phyloP scores from a whole-genome alignment of 108 stramenopile species.

The Nitzschia palea region DNA sequence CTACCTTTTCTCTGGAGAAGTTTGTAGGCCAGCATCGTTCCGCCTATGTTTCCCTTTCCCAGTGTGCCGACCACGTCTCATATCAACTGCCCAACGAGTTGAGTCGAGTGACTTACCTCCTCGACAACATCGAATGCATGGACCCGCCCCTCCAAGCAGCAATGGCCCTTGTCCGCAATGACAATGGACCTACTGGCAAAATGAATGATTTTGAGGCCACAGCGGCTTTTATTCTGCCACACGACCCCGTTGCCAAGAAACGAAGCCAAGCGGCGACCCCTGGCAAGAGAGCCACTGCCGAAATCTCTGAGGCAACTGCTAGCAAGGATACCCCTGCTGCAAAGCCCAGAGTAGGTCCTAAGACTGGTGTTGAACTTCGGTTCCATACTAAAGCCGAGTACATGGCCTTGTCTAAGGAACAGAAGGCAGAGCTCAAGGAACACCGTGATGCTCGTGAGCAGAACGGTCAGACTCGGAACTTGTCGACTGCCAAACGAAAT shows the following conservation, averaged over 20 bases:
- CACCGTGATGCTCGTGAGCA: background rate
- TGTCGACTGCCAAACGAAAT: background rate
- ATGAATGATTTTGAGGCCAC: slow-evolving; percentile 6
- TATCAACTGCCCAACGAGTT: slow-evolving; percentile 22
- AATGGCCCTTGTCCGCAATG: slow-evolving; percentile 9
- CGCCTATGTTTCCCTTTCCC: background rate
- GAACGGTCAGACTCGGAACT: background rate
- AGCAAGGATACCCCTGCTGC: background rate
- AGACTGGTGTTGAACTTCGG: slow-evolving; percentile 32
- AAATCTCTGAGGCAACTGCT: background rate
- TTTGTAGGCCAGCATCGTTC: background rate
- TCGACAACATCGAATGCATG: background rate
- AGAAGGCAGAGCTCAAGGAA: slow-evolving; percentile 13
- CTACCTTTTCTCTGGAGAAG: background rate
- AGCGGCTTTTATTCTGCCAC: slow-evolving; percentile 8
- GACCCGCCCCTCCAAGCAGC: slow-evolving; percentile 28
- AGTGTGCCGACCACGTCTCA: slow-evolving; percentile 3
- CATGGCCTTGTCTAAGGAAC: slow-evolving; percentile 2
- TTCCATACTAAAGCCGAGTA: slow-evolving; percentile 26
- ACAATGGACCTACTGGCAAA: slow-evolving; percentile 10
- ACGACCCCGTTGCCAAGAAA: slow-evolving; percentile 12
- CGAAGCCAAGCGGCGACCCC: background rate
- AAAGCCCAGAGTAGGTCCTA: background rate
- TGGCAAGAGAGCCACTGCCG: background rate
- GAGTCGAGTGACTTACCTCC: slow-evolving; percentile 12